Base-by-base conservation (phyloP, 1,139 yeast species). In the Candida sp. region DNA sequence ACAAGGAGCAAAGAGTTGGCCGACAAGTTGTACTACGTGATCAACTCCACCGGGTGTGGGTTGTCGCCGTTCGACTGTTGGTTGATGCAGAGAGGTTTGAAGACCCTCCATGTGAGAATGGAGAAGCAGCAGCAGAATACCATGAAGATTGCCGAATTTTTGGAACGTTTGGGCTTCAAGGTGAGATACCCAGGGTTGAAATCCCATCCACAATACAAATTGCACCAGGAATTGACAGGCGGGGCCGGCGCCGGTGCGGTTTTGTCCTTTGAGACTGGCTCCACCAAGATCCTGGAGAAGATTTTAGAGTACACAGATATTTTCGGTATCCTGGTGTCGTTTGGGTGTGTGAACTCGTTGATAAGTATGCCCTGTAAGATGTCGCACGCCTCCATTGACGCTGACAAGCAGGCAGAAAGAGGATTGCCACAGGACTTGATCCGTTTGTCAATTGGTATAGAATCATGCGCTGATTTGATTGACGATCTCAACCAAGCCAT, bases 321-420 rank as follows among this genome's bases (percentile, higher is more conserved):
- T 42, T 93, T 90, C 75, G 92, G 94, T 37, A 91, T 93, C 58
- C 90, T 97, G 7, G 98, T 93, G 4, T 89, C 96, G 5, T 93
- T 93, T 70, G 98, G 98, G 22, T 89, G 97, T 68, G 97, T 93
- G 52, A 90, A 91, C 71, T 90, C 97, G 22, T 78, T 93, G 62
- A 90, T 93, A 53, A 88, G 96, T 44, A 83, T 92, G 88, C 98
- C 98, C 9, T 90, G 97, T 69, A 84, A 84, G 68, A 92, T 92
- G 98, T 90, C 97, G 2, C 98, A 92, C 66, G 98, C 98, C n/a
- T 87, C 97, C 5, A 92, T 93, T 57, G 97, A 91, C 63, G 88
- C 92, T 37, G 85, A 89, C 63, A 86, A 92, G 7, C 82, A 97
- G 67, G 86, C 86, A 53, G 96, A 89, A 68, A 82, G 98, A 65